Conservation (phyloP, 2,329 filamentous ascomycete genomes). For the Aspergillus hiratsukae region DNA sequence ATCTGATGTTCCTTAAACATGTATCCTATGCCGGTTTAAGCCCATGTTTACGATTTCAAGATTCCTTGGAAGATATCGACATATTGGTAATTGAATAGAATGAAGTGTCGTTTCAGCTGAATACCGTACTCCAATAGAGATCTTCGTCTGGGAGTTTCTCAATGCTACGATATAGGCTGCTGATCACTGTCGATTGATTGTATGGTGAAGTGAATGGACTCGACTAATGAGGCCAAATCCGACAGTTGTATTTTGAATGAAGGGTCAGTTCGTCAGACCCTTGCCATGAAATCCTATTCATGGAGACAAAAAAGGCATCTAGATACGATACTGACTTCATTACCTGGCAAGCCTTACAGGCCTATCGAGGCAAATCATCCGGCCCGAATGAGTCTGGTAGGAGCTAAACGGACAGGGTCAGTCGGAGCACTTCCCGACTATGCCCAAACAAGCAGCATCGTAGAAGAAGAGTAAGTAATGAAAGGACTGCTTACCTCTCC, state of each 20-base stretch:
- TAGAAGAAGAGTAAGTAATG: background rate
- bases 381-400: conserved; percentile 66
- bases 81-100: background rate
- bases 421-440: background rate
- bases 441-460: background rate
- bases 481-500: conserved; percentile 31
- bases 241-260: background rate
- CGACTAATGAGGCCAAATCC: background rate
- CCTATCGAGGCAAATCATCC: conserved; percentile 45
- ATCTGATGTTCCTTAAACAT: background rate
- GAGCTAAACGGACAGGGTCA: conserved; percentile 43
- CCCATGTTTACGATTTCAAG: background rate
- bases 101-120: background rate
- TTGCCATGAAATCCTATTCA: background rate
- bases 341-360: background rate
- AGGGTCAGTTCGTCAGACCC: background rate
- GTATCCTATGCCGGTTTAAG: background rate
- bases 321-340: background rate
- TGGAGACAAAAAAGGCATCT: background rate
- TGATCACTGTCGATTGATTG: background rate
- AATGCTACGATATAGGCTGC: background rate
- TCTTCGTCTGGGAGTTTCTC: background rate
- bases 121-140: background rate
- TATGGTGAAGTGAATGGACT: background rate
- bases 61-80: background rate